phyloP scores from a whole-genome alignment of 2,329 filamentous ascomycete species.

The Clathrospora elynae region DNA sequence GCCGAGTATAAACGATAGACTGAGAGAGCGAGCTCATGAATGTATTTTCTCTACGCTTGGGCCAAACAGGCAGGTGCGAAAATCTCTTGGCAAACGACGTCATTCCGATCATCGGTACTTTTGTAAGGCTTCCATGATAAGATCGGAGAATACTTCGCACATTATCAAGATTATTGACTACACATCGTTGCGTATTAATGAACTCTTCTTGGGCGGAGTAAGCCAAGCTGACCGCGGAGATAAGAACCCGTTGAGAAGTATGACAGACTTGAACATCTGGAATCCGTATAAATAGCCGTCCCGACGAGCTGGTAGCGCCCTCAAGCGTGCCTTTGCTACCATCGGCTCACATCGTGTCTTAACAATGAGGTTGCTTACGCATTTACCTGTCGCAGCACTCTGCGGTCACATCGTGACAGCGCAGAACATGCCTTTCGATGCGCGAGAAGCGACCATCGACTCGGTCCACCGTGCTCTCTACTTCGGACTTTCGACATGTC shows the following conservation, averaged over 20 bases:
- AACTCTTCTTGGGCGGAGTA: slow-evolving; percentile 3
- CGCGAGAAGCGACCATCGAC: slow-evolving; percentile 63
- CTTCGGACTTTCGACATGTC: slow-evolving; percentile 59
- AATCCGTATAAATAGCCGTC: slow-evolving; percentile 6
- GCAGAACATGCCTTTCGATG: slow-evolving; percentile 53
- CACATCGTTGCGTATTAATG: not conserved
- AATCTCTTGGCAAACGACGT: slow-evolving; percentile 24
- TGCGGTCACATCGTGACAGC: slow-evolving; percentile 10
- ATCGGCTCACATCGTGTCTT: not conserved
- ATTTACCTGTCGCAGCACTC: slow-evolving; percentile 7
- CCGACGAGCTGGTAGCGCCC: slow-evolving; percentile 1
- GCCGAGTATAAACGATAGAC: no score
- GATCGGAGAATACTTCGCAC: slow-evolving; percentile 4
- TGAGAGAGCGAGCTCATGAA: no score
- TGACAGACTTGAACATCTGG: not conserved
- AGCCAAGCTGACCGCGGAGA: slow-evolving; percentile 2
- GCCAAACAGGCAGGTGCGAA: slow-evolving; percentile 24
- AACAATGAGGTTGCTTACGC: slow-evolving; percentile 14
- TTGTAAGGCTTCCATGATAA: slow-evolving; percentile 22
- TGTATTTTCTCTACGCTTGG: no score
- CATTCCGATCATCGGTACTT: slow-evolving; percentile 29
- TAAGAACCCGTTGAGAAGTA: slow-evolving; percentile 11
- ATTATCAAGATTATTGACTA: slow-evolving; percentile 25
- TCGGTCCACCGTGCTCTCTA: slow-evolving; percentile 62
- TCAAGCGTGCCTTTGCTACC: not conserved